Base-by-base conservation (phyloP, 352 stramenopile genomes). In the Phytophthora palmivora region DNA sequence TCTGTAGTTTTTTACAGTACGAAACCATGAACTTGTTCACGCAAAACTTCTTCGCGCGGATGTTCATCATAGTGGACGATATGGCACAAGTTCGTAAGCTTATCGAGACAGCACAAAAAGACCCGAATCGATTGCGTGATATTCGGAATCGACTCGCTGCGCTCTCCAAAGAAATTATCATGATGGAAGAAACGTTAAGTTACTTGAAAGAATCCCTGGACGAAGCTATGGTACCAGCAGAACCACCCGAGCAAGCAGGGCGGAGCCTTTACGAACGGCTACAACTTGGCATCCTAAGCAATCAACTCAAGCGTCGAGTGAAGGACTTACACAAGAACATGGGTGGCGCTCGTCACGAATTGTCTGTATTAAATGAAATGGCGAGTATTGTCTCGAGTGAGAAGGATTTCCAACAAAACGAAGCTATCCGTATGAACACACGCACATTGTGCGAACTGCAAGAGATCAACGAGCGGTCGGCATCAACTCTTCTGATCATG, bases 11-110 rank as follows among this genome's bases (percentile, higher is more conserved):
- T 65, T 74, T 99, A 0, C 91, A 98, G 75, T 98, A 98, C 71
- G 95, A 98, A 50, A 95, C 89, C 44, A 98, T 98, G 69, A 98
- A 99, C 65, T 79, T 99, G 6, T 99, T 99, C 63, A 89, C 98
- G 32, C 94, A 98, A 74, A 99, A 99, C 77, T 98, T 98, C 70
- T 99, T 99, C 56, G 95, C 88, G 14, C 83, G 97, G 37, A 88
- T 98, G 67, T 98, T 97, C 72, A 97, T 99, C 59, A 81, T 99
- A 24, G 95, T 97, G 33, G 96, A 98, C 67, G 96, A 99, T 67
- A 97, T 99, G 85, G 91, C 97, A 28, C 88, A 94, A 38, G 92
- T 97, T 1, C 88, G 94, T 12, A 56, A 75, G 34, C 84, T 98
- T 16, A 96, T 99, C 43, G 90, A 97, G 16, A 88, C 75, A 5